Conservation (phyloP, 345 rosid species). For the Lumnitzera littorea region DNA sequence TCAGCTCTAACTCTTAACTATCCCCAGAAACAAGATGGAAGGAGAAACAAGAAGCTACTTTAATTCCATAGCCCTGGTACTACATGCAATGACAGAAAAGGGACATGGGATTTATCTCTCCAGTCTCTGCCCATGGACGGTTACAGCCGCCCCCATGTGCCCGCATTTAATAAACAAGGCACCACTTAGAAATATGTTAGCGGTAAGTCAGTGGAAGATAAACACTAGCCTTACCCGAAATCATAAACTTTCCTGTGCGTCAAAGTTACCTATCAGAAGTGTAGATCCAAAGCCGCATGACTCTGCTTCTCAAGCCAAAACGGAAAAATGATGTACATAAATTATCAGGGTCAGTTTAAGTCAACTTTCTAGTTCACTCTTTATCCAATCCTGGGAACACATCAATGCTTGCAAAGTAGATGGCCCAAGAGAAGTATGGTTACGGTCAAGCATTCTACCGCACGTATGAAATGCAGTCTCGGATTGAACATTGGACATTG, state of each 20-base stretch:
- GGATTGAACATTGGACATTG: slow-evolving; percentile 44
- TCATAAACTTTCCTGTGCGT: slow-evolving; percentile 2
- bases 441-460: slow-evolving; percentile 38
- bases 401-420: slow-evolving; percentile 64
- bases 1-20: background rate
- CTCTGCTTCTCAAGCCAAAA: slow-evolving; percentile 4
- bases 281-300: background rate
- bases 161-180: too few species aligned
- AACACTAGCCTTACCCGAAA: background rate
- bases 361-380: slow-evolving; percentile 34
- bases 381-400: slow-evolving; percentile 83
- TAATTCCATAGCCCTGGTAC: too few species aligned
- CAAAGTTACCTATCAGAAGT: slow-evolving; percentile 1
- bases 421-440: slow-evolving; percentile 46
- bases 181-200: too few species aligned
- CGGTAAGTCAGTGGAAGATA: too few species aligned
- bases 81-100: too few species aligned
- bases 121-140: too few species aligned
- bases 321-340: slow-evolving; percentile 1
- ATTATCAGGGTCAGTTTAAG: background rate
- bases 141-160: too few species aligned
- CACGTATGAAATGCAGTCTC: slow-evolving; percentile 30
- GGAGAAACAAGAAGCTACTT: background rate
- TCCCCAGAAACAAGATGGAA: slow-evolving; percentile 2
- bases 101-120: too few species aligned